These are phyloP conservation scores for Anisogramma anomala DNA, from an alignment of 2,329 filamentous ascomycete genomes.

Conservation along the genomic window DNA sequence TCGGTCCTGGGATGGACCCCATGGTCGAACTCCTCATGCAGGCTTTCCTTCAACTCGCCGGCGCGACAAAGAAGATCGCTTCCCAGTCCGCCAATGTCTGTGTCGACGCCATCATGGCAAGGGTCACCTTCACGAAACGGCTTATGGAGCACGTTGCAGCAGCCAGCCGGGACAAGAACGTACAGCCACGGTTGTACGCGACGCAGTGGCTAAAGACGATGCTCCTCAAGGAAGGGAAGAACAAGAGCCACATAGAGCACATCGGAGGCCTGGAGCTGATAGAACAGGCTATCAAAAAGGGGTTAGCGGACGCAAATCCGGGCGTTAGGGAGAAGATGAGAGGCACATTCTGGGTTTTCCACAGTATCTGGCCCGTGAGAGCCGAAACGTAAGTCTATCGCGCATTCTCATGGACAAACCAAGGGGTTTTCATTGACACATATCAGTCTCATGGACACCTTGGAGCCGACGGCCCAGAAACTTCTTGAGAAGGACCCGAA, in stretches of 20 bases:
- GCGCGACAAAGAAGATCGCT: conserved; percentile 83
- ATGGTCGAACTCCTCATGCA: conserved; percentile 88
- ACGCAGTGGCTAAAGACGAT: conserved; percentile 76
- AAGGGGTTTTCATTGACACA: conserved; percentile 14
- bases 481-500: conserved; percentile 71
- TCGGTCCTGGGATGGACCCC: conserved; percentile 69
- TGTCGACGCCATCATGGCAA: conserved; percentile 68
- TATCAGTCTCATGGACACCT: conserved; percentile 58
- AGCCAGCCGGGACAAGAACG: conserved; percentile 87
- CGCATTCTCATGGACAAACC: neutral
- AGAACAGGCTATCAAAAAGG: conserved; percentile 81
- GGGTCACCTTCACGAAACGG: conserved; percentile 66
- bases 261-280: conserved; percentile 70
- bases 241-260: conserved; percentile 77
- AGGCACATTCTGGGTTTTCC: conserved; percentile 76
- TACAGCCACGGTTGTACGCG: conserved; percentile 69
- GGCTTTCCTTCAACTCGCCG: conserved; percentile 78
- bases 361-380: conserved; percentile 62
- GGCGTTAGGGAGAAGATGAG: conserved; percentile 80
- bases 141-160: conserved; percentile 76
- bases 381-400: conserved; percentile 53
- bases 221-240: conserved; percentile 61
- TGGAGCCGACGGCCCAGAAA: conserved; percentile 69
- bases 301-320: conserved; percentile 80
- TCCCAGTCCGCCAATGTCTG: conserved; percentile 72